A percentile compares a stretch with the other conserved stretches of the same genome.
These are phyloP conservation scores for Dictyophora rubrovolvata DNA, from an alignment of 768 basidiomycete species.

Conservation along the genomic window DNA sequence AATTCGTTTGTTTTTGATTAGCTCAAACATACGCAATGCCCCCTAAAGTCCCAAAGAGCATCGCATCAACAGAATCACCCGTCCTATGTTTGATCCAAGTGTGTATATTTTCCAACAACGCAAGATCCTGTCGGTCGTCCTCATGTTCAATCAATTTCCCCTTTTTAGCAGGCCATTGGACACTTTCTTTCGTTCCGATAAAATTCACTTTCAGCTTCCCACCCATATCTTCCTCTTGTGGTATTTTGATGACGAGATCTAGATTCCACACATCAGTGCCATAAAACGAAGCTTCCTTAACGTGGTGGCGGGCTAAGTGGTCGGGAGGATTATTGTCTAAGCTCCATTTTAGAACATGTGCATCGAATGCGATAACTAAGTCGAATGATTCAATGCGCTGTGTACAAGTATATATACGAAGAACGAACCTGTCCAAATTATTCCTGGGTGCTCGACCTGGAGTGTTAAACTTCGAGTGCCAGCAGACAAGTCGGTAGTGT, in stretches of 20 bases:
- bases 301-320: constrained; percentile 70
- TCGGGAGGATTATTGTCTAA: constrained; percentile 70
- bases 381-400: background rate
- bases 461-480: constrained; percentile 63
- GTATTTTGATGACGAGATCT: constrained; percentile 57
- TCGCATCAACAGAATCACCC: constrained; percentile 54
- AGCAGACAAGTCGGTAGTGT: constrained; percentile 40
- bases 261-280: constrained; percentile 64
- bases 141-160: constrained; percentile 28
- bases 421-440: constrained; percentile 74
- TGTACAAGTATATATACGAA: background rate
- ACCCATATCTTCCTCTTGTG: constrained; percentile 13
- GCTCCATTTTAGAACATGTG: constrained; percentile 78
- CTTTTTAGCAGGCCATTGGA: constrained; percentile 75
- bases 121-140: constrained; percentile 51
- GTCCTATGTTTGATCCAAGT: constrained; percentile 59
- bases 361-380: constrained; percentile 80
- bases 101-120: constrained; percentile 66
- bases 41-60: constrained; percentile 61
- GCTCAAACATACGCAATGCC: constrained; percentile 43
- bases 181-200: constrained; percentile 71
- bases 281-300: constrained; percentile 88
- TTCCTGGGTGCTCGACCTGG: constrained; percentile 61
- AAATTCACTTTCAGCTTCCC: constrained; percentile 51
- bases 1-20: too few relatives aligned